Percentiles rank a stretch among this genome's conserved stretches.
Evolutionary conservation across 177 flowering plant species (phyloP).

Genomic region (Tripterygium wilfordii): DNA sequence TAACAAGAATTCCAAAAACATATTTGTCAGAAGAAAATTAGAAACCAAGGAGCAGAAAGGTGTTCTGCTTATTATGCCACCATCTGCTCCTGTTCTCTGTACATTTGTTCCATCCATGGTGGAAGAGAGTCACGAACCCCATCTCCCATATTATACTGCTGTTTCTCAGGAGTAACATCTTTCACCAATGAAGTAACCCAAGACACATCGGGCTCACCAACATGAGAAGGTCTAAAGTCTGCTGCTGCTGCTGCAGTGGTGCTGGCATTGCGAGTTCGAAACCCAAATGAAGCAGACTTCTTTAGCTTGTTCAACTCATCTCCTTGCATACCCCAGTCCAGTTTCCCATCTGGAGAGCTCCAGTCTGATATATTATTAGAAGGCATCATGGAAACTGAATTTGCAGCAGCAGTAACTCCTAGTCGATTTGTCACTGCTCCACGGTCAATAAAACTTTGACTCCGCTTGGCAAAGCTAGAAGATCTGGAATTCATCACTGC

Average conservation of each 20-base stretch:
- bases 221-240: slow-evolving; percentile 10
- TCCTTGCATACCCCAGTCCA: slow-evolving; percentile 88
- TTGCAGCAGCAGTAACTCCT: slow-evolving; percentile 20
- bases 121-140: slow-evolving; percentile 35
- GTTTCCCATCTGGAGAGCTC: slow-evolving; percentile 78
- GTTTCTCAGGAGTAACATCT: slow-evolving; percentile 52
- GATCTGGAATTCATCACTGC: slow-evolving; percentile 73
- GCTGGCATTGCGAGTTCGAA: slow-evolving; percentile 31
- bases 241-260: not conserved
- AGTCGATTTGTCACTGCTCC: slow-evolving; percentile 24
- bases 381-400: slow-evolving; percentile 28
- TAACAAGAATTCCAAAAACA: too few species aligned
- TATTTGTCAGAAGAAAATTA: too few species aligned
- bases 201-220: slow-evolving; percentile 75
- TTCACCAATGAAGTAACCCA: slow-evolving; percentile 88
- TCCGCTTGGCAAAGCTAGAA: slow-evolving; percentile 65
- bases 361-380: slow-evolving; percentile 53
- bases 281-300: slow-evolving; percentile 80
- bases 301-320: slow-evolving; percentile 78
- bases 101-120: slow-evolving; percentile 73
- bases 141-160: slow-evolving; percentile 9
- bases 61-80: slow-evolving; percentile 65
- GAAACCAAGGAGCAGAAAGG: too few species aligned
- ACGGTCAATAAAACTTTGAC: slow-evolving; percentile 82
- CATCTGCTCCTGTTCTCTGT: slow-evolving; percentile 87